Evolutionary conservation across 352 stramenopile genomes (phyloP).

Genomic region (Phytophthora parvispora): DNA sequence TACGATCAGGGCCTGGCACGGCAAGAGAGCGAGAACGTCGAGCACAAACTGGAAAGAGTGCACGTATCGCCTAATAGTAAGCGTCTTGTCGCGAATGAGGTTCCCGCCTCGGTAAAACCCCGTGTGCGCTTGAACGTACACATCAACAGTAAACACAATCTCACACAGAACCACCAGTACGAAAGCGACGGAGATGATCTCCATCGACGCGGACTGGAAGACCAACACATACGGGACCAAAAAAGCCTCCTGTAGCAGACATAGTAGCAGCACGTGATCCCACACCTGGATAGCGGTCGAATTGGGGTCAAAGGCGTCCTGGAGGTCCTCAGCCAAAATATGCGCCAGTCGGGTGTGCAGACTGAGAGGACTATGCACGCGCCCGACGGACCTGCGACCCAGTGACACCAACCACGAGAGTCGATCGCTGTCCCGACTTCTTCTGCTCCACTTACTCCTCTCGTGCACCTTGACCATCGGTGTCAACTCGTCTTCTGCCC

Average conservation of each 20-base stretch:
- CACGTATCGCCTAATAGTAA: slow-evolving; percentile 51
- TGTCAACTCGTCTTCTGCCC: not conserved
- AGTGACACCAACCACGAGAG: not conserved
- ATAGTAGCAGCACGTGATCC: slow-evolving; percentile 58
- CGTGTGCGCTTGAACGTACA: slow-evolving; percentile 61
- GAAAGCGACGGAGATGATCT: slow-evolving; percentile 25
- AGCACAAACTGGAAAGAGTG: slow-evolving; percentile 47
- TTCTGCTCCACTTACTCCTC: not conserved
- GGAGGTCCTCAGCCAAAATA: not conserved
- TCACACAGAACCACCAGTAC: slow-evolving; percentile 40
- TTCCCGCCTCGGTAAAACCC: slow-evolving; percentile 66
- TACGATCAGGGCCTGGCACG: slow-evolving; percentile 17
- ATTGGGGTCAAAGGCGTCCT: slow-evolving; percentile 2
- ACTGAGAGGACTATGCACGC: not conserved
- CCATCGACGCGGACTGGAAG: slow-evolving; percentile 30
- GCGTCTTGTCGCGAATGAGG: slow-evolving; percentile 44
- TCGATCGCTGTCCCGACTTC: not conserved
- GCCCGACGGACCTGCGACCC: not conserved
- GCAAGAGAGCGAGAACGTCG: slow-evolving; percentile 55
- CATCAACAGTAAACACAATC: slow-evolving; percentile 54
- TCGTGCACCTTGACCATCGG: not conserved
- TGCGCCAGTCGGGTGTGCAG: slow-evolving; percentile 1
- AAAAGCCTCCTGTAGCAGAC: slow-evolving; percentile 58
- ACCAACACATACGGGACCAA: slow-evolving; percentile 59
- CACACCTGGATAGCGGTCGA: slow-evolving; percentile 40